phyloP scores from a whole-genome alignment of 176 grass and related monocot species.

The Rhynchospora tenuis region DNA sequence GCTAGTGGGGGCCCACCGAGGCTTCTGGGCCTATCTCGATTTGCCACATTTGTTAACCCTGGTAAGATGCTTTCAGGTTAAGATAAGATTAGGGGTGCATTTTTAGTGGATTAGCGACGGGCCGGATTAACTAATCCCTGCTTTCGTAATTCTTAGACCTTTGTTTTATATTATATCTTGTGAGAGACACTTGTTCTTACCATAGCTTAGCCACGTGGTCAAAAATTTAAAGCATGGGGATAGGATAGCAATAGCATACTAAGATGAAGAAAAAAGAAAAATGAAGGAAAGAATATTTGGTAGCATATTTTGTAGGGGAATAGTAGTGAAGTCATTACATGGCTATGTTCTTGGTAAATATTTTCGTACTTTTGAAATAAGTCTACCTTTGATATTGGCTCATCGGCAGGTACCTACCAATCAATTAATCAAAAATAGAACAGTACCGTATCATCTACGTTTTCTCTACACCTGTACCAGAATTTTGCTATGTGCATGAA shows the following conservation, averaged over 20 bases:
- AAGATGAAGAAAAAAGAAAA: background rate
- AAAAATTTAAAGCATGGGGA: background rate
- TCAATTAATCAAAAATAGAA: constrained; percentile 7
- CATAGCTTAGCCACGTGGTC: background rate
- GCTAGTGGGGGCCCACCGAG: background rate
- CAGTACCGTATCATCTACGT: constrained; percentile 4
- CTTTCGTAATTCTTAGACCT: constrained; percentile 18
- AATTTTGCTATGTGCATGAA: background rate
- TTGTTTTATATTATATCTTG: background rate
- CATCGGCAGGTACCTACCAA: constrained; percentile 11
- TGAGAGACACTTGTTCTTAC: constrained; percentile 9
- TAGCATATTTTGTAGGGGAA: background rate
- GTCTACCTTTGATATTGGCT: constrained; percentile 14
- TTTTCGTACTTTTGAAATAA: constrained; percentile 14
- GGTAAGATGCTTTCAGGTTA: constrained; percentile 19
- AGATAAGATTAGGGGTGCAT: constrained; percentile 17
- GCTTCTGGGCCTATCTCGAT: background rate
- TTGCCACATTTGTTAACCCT: constrained; percentile 23
- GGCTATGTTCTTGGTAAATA: background rate
- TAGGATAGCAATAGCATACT: background rate
- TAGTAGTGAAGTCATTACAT: background rate
- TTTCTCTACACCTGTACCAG: background rate
- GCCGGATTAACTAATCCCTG: background rate
- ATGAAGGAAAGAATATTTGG: constrained; percentile 3
- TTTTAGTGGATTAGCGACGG: background rate